Conservation (phyloP, 805 yeast genomes). For the Maudiozyma pseudohumilis region DNA sequence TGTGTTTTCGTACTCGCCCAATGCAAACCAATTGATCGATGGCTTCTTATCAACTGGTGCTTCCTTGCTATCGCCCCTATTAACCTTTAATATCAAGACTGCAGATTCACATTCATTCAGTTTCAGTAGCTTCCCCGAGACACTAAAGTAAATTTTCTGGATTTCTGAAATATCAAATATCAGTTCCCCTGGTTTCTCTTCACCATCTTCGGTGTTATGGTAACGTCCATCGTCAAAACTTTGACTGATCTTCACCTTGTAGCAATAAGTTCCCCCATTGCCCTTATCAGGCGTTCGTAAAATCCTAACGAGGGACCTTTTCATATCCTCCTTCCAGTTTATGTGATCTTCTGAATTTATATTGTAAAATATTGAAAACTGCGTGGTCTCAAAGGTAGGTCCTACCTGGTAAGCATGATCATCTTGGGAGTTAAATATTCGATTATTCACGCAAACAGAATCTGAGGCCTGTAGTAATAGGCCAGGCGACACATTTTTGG, state of each 20-base stretch:
- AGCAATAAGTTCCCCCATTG: constrained; percentile 26
- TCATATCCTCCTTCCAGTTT: constrained; percentile 66
- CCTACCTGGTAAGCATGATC: constrained; percentile 37
- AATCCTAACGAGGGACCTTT: constrained; percentile 42
- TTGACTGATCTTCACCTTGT: constrained; percentile 42
- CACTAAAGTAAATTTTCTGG: constrained; percentile 51
- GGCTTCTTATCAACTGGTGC: constrained; percentile 14
- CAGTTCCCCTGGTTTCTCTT: constrained; percentile 28
- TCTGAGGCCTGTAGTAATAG: constrained; percentile 54
- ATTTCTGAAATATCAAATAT: constrained; percentile 34
- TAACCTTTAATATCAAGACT: constrained; percentile 50
- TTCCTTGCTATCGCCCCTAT: background rate
- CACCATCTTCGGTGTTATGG: constrained; percentile 48
- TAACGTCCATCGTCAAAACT: constrained; percentile 62
- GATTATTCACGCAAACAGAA: constrained; percentile 26
- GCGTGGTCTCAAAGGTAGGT: constrained; percentile 46
- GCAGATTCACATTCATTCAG: constrained; percentile 55
- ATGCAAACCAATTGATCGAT: constrained; percentile 41
- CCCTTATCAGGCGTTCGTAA: constrained; percentile 17
- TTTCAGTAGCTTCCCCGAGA: constrained; percentile 55
- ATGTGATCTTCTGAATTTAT: constrained; percentile 36
- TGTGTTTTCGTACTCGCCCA: constrained; percentile 34
- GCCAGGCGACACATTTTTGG: constrained; percentile 52
- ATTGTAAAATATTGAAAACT: constrained; percentile 55
- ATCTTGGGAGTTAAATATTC: background rate